Base-by-base conservation (phyloP, 352 stramenopile genomes). In the Pythium dissimile region DNA sequence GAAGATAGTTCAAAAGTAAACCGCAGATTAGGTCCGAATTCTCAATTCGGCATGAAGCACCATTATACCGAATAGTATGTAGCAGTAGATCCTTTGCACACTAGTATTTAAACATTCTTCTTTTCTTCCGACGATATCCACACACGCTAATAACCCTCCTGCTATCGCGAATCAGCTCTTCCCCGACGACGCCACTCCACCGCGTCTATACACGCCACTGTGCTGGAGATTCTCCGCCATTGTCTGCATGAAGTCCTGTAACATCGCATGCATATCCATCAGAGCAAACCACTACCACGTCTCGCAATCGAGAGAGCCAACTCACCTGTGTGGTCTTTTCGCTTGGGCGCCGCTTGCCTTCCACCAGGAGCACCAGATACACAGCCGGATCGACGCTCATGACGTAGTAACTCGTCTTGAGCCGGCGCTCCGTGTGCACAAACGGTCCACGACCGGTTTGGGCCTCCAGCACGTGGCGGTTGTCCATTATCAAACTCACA, bases 401-500 rank as follows among this genome's bases (percentile, higher is more conserved):
- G 34, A 95, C 88, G 56, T 89, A 83, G 61, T 95, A 95, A 21
- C 72, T 80, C 21, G 73, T 72, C 48, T 78, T 88, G 43, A 80
- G 69, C 5, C 79, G 73, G 23, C 81, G 78, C 52, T 95, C 85
- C 30, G 64, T 71, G 64, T 93, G 83, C 39, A 71, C 72, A 31
- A 92, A 74, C 16, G 54, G 41, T 21, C 39, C 47, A 5, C 35
- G 35, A 3, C 52, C 37, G 1, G 24, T 16, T n/a, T 55, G 52
- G 5, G 42, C 8, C 46, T 86, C 72, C 50, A 91, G 59, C 42
- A 67, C 69, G 16, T 62, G 59, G 27, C 77, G 75, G 58, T 86
- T 90, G 67, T 95, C 84, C 84, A 90, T 89, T 50, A 95, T 88
- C 23, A 95, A 71, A 59, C 83, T 94, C 46, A 95, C 69, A 15